A percentile compares a stretch with the other conserved stretches of the same genome.
Evolutionary conservation across 495 filamentous ascomycete species (phyloP).

Genomic region (Talaromyces wortmannii): DNA sequence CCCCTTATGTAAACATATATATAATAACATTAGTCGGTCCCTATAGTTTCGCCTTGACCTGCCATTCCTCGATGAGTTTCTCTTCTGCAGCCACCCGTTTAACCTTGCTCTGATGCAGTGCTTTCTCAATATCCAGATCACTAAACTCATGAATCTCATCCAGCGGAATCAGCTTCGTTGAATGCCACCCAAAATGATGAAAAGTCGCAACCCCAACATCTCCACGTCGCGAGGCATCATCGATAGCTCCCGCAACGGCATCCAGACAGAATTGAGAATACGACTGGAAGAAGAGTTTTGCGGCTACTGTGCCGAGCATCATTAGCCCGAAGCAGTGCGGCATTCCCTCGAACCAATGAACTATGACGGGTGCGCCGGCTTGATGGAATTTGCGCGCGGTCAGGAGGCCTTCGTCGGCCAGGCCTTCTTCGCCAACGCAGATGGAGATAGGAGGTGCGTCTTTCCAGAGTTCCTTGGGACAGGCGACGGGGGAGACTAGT

Average conservation of each 20-base stretch:
- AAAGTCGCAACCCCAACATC: slow-evolving; percentile 32
- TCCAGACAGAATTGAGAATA: slow-evolving; percentile 50
- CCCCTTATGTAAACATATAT: too few species aligned
- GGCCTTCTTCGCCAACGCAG: slow-evolving; percentile 69
- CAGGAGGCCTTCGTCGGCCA: slow-evolving; percentile 65
- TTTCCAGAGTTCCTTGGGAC: slow-evolving; percentile 51
- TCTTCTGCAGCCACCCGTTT: slow-evolving; percentile 38
- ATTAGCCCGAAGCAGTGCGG: slow-evolving; percentile 77
- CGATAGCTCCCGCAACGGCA: slow-evolving; percentile 23
- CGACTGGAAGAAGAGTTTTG: slow-evolving; percentile 45
- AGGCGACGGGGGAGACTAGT: slow-evolving; percentile 63
- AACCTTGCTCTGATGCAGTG: slow-evolving; percentile 40
- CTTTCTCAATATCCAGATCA: slow-evolving; percentile 44
- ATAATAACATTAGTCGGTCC: neutral
- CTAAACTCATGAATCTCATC: slow-evolving; percentile 37
- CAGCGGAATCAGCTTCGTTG: slow-evolving; percentile 45
- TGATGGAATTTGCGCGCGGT: slow-evolving; percentile 50
- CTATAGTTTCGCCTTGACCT: slow-evolving; percentile 41
- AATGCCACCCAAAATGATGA: slow-evolving; percentile 44
- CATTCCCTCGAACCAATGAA: slow-evolving; percentile 80
- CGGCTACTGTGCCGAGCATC: slow-evolving; percentile 41
- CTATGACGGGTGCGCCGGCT: slow-evolving; percentile 58
- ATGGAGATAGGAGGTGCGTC: slow-evolving; percentile 66
- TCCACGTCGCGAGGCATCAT: neutral
- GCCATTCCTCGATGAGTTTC: slow-evolving; percentile 30